Evolutionary conservation across 768 basidiomycete species (phyloP), one percentile per base, ranked within the genome.

Genomic region (Tulasnella calospora): DNA sequence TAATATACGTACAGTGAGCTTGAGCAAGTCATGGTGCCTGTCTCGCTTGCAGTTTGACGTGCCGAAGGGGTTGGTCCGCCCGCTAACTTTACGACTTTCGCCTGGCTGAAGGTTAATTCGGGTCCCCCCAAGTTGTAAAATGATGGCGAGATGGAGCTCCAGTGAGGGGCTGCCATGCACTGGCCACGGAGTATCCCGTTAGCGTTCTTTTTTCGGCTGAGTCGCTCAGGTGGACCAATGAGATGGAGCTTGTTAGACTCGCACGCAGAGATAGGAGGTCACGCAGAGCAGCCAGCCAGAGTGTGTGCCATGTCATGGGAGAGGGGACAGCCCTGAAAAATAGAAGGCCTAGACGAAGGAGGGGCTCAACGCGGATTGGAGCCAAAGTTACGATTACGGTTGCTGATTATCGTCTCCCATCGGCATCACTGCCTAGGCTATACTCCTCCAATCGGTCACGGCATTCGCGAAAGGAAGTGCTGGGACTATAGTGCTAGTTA

Each of bases 321-420:
- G 61, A 67, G 61, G 61, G 61, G 61, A 67, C 61, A 35, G 61
- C 61, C 61, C 61, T 67, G 61, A 67, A 67, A 67, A 67, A 67
- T 5, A 33, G 12, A 67, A 67, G 61, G 33, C 27, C 61, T 67
- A 67, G 61, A 67, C 61, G 61, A 30, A 67, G 27, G 61, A 30
- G 27, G 61, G 61, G 61, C 61, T 67, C 0, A 67, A 27, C 27
- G 61, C 12, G 61, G 61, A 35, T 67, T 67, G 61, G 61, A 35
- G 10, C 30, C 33, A 35, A 35, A 17, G 61, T 67, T 67, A 35
- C 51, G 51, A 51, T 51, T 47, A 19, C 46, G 46, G 7, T 61
- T 35, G 44, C 41, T 44, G 41, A 44, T 44, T 27, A 67, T 67
- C 9, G 13, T 67, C 12, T 35, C 7, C 13, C 3, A 67, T 33